phyloP scores from a whole-genome alignment of 202 grass and related monocot genomes.

The Bolboschoenoplectus hybrid region DNA sequence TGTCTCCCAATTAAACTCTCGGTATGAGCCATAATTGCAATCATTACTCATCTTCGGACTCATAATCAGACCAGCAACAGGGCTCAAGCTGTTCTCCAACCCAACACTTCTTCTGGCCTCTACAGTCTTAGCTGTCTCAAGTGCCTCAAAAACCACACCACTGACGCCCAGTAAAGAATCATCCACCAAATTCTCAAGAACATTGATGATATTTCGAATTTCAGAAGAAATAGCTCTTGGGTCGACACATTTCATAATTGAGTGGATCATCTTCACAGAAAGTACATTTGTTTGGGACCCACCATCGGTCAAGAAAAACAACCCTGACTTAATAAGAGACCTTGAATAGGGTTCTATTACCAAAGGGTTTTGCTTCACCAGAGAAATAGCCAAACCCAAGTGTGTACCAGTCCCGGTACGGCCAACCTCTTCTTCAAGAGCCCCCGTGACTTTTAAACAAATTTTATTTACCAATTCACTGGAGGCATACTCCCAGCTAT shows the following conservation, averaged over 20 bases:
- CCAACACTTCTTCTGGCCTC: slow-evolving; percentile 33
- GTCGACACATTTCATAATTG: slow-evolving; percentile 59
- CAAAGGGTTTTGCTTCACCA: slow-evolving; percentile 48
- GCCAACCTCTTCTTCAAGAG: slow-evolving; percentile 53
- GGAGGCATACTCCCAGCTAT: slow-evolving; percentile 59
- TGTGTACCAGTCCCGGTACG: slow-evolving; percentile 51
- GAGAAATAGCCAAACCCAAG: slow-evolving; percentile 56
- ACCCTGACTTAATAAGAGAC: slow-evolving; percentile 66
- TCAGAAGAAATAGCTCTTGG: slow-evolving; percentile 64
- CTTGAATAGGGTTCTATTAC: slow-evolving; percentile 68
- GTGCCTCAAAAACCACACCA: slow-evolving; percentile 47
- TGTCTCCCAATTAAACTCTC: slow-evolving; percentile 47
- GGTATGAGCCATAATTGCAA: slow-evolving; percentile 37
- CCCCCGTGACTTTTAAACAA: slow-evolving; percentile 65
- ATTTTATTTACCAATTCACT: slow-evolving; percentile 59
- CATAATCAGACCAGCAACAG: slow-evolving; percentile 36
- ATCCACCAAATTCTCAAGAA: slow-evolving; percentile 44
- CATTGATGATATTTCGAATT: slow-evolving; percentile 52
- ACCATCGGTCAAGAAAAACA: slow-evolving; percentile 52
- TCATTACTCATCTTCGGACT: slow-evolving; percentile 32
- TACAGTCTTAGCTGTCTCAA: slow-evolving; percentile 49
- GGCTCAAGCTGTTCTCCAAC: slow-evolving; percentile 36
- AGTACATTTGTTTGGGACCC: slow-evolving; percentile 42
- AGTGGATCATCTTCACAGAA: slow-evolving; percentile 69
- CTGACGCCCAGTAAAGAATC: slow-evolving; percentile 39